A percentile compares a stretch with the other conserved stretches of the same genome.
Conservation (phyloP, 768 basidiomycete species). For the Trametes sanguinea region DNA sequence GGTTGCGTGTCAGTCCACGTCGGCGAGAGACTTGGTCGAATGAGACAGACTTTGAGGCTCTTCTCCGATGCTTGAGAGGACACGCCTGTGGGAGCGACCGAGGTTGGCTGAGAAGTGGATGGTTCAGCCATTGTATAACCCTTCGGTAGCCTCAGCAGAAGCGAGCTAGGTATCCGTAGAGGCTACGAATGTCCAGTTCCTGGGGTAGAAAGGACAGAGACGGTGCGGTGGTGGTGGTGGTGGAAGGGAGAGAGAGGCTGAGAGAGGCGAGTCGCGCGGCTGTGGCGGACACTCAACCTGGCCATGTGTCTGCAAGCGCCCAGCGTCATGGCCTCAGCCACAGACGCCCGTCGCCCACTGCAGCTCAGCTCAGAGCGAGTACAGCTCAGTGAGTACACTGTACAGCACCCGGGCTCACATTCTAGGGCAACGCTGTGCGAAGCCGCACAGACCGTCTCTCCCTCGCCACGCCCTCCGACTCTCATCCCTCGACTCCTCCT, state of each 20-base stretch:
- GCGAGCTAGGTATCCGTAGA: no score
- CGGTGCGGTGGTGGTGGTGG: constrained; percentile 2
- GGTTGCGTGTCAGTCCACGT: constrained; percentile 21
- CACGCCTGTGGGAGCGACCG: constrained; percentile 10
- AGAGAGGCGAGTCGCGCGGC: constrained; percentile 10
- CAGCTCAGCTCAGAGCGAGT: no score
- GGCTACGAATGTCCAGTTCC: no score
- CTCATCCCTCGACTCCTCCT: not conserved
- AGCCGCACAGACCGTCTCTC: constrained; percentile 6
- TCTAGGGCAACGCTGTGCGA: constrained; percentile 12
- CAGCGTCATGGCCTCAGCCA: not conserved
- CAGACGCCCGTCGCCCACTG: no score
- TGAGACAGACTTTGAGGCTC: constrained; percentile 24
- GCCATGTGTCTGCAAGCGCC: constrained; percentile 7
- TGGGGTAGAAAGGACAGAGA: not conserved
- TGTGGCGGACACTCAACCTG: constrained; percentile 6
- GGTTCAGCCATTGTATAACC: constrained; percentile 9
- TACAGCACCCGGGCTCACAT: not conserved
- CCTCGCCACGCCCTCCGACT: not conserved
- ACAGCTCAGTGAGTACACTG: no score
- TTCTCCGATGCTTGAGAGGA: constrained; percentile 17
- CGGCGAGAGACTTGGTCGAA: constrained; percentile 1
- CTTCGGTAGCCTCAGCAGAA: no score
- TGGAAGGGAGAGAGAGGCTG: not conserved
- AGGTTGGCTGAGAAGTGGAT: constrained; percentile 5